These are phyloP conservation scores for Komagataella ulmi DNA, from an alignment of 805 yeast species.

Conservation along the genomic window DNA sequence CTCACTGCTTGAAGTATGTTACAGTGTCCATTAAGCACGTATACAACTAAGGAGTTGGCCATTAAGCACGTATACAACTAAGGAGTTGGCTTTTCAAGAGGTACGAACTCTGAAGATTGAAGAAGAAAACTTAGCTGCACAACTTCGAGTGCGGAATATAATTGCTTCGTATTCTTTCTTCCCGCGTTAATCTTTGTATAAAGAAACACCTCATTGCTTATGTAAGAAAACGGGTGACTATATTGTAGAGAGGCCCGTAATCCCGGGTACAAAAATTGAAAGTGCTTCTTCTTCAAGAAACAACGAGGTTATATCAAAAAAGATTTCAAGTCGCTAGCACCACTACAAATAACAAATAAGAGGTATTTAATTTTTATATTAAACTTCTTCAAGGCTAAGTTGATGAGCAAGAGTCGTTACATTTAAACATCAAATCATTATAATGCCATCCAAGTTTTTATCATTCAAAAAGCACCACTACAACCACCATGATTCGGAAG, in stretches of 20 bases:
- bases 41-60: neutral
- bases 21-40: neutral
- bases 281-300: neutral
- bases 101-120: too few species aligned
- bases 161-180: neutral
- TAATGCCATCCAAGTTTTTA: neutral
- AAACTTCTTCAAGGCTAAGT: neutral
- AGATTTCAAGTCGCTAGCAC: neutral
- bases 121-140: neutral
- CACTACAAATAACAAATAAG: neutral
- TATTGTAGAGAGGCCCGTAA: neutral
- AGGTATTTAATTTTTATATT: neutral
- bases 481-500: neutral
- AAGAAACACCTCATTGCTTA: neutral
- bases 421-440: neutral
- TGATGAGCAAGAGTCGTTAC: neutral
- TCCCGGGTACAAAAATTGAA: neutral
- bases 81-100: neutral
- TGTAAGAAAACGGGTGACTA: neutral
- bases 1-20: neutral
- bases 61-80: too few species aligned
- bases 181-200: neutral
- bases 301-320: neutral
- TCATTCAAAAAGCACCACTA: slow-evolving; percentile 2
- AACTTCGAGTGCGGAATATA: neutral